phyloP scores from a whole-genome alignment of 768 basidiomycete species.

The Fomitopsis pulvina region DNA sequence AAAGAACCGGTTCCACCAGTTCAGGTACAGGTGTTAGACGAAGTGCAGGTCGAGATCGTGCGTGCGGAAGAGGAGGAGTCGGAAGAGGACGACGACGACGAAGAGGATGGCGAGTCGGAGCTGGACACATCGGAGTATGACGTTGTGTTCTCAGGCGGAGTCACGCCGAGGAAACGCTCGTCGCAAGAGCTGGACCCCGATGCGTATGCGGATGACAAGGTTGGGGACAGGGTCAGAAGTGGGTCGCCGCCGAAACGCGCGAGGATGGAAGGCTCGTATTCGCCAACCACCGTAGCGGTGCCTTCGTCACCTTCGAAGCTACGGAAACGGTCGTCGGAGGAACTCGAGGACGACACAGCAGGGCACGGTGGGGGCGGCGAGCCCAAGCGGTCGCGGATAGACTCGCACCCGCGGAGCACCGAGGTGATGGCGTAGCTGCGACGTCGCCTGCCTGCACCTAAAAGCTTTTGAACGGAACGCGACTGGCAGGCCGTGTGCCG shows the following conservation, averaged over 20 bases:
- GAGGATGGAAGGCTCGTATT: slow-evolving; percentile 19
- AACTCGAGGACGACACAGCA: slow-evolving; percentile 17
- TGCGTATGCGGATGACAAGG: neutral
- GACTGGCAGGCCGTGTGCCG: neutral
- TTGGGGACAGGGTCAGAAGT: neutral
- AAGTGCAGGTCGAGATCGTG: slow-evolving; percentile 4
- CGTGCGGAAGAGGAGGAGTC: slow-evolving; percentile 18
- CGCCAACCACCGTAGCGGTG: slow-evolving; percentile 1
- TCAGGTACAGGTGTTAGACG: slow-evolving; percentile 21
- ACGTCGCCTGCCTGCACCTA: neutral
- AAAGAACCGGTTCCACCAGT: too few relatives aligned
- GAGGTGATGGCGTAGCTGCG: neutral
- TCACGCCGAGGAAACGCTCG: slow-evolving; percentile 27
- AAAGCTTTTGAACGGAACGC: neutral
- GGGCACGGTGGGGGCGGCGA: slow-evolving; percentile 5
- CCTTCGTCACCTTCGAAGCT: slow-evolving; percentile 6
- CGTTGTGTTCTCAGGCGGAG: slow-evolving; percentile 23
- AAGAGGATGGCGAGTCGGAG: slow-evolving; percentile 27
- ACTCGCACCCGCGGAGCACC: neutral
- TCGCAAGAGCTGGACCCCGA: slow-evolving; percentile 33
- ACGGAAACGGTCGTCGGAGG: slow-evolving; percentile 22
- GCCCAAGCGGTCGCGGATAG: slow-evolving; percentile 4
- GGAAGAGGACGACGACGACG: slow-evolving; percentile 15
- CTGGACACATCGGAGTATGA: slow-evolving; percentile 27
- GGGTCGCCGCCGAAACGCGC: slow-evolving; percentile 38